These are phyloP conservation scores for Acanthamoeba healyi DNA, from an alignment of 208 protist genomes.

Conservation along the genomic window DNA sequence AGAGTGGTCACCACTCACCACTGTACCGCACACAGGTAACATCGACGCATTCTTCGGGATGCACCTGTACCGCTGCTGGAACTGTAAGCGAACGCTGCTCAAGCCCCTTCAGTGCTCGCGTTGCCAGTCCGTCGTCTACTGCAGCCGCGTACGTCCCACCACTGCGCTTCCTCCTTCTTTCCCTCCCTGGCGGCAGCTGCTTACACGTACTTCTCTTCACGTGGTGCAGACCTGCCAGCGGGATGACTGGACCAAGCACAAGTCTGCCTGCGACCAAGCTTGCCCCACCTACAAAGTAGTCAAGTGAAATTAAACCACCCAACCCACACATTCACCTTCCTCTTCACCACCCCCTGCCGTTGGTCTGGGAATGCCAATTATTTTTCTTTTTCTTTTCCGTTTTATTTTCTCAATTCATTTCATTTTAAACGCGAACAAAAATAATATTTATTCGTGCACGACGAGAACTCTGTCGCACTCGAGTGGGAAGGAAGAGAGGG, in stretches of 20 bases:
- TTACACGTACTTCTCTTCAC: background rate
- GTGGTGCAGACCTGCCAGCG: slow-evolving; percentile 14
- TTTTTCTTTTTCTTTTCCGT: background rate
- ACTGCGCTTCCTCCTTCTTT: background rate
- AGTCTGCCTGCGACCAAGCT: background rate
- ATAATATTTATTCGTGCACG: too few relatives aligned
- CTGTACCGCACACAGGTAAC: slow-evolving; percentile 23
- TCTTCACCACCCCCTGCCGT: background rate
- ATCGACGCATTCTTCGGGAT: slow-evolving; percentile 67
- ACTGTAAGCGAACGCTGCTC: slow-evolving; percentile 56
- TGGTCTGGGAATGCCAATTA: too few relatives aligned
- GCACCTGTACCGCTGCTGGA: slow-evolving; percentile 68
- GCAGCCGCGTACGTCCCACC: slow-evolving; percentile 51
- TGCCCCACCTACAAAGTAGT: slow-evolving; percentile 43
- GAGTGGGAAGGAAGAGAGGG: too few relatives aligned
- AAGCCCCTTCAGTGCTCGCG: slow-evolving; percentile 73
- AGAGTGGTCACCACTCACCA: too few relatives aligned
- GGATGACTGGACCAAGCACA: slow-evolving; percentile 22
- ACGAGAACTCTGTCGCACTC: too few relatives aligned
- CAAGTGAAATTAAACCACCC: background rate
- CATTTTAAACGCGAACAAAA: too few relatives aligned
- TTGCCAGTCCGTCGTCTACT: slow-evolving; percentile 64
- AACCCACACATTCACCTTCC: background rate
- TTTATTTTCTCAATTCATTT: too few relatives aligned
- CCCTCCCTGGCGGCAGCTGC: background rate